Evolutionary conservation across 2,329 filamentous ascomycete genomes (phyloP).

Genomic region (Penicillium aurantiogriseum): DNA sequence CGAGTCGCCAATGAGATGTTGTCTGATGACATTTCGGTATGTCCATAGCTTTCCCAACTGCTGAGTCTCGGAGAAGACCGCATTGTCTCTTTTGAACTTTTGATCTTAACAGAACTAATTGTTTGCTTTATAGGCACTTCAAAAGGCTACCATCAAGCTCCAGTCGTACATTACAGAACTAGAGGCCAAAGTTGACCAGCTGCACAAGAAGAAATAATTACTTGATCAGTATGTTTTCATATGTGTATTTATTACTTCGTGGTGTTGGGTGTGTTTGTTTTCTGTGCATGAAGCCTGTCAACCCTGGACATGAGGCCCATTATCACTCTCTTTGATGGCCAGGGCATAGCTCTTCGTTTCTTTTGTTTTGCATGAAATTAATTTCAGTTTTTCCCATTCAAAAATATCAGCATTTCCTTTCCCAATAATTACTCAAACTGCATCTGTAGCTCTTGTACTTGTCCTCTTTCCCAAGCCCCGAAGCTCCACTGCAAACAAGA

Average conservation of each 20-base stretch:
- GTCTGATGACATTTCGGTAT: conserved; percentile 92
- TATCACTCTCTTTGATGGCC: neutral
- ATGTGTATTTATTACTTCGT: conserved; percentile 10
- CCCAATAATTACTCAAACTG: neutral
- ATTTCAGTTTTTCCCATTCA: neutral
- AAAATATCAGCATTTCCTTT: conserved; percentile 2
- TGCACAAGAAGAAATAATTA: conserved; percentile 65
- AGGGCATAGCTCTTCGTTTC: neutral
- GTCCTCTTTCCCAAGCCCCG: neutral
- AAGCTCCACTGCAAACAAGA: conserved; percentile 17
- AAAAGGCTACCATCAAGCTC: conserved; percentile 81
- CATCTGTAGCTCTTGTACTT: neutral
- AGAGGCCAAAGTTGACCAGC: conserved; percentile 72
- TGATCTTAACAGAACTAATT: neutral
- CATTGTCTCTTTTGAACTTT: neutral
- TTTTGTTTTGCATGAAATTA: neutral
- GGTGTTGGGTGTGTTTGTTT: conserved; percentile 7
- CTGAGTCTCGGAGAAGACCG: neutral
- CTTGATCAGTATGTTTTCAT: neutral
- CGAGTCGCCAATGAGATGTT: conserved; percentile 88
- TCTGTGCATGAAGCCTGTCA: conserved; percentile 5
- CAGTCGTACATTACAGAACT: conserved; percentile 78
- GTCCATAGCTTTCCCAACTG: conserved; percentile 40
- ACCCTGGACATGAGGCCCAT: neutral
- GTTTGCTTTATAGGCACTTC: conserved; percentile 63